phyloP scores from a whole-genome alignment of 805 yeast species.

The Metschnikowia proteae region DNA sequence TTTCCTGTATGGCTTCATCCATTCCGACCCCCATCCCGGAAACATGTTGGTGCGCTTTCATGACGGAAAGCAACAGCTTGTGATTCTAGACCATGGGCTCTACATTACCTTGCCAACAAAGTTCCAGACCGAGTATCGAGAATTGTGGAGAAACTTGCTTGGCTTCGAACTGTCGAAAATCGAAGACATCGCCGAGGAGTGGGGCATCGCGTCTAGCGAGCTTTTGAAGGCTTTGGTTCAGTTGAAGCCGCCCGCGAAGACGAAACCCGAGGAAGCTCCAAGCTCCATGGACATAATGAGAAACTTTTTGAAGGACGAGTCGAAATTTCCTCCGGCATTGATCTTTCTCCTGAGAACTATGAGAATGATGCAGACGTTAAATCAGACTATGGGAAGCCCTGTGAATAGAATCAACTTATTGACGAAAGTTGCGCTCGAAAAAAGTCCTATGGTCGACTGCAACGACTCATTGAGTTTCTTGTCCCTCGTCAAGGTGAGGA shows the following conservation, averaged over 20 bases:
- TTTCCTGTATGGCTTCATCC: slow-evolving; percentile 64
- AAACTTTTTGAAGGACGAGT: slow-evolving; percentile 56
- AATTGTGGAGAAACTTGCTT: slow-evolving; percentile 61
- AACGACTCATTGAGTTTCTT: slow-evolving; percentile 9
- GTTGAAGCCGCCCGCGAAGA: slow-evolving; percentile 38
- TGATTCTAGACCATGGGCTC: slow-evolving; percentile 72
- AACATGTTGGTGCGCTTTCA: slow-evolving; percentile 55
- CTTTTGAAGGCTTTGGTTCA: slow-evolving; percentile 55
- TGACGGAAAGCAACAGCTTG: slow-evolving; percentile 49
- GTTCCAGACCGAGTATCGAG: slow-evolving; percentile 54
- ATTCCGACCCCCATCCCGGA: slow-evolving; percentile 82
- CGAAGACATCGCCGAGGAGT: slow-evolving; percentile 44
- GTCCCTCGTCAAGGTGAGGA: slow-evolving; percentile 20
- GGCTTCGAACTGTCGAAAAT: slow-evolving; percentile 48
- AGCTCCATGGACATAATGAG: slow-evolving; percentile 40
- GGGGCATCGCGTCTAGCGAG: slow-evolving; percentile 72
- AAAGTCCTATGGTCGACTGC: neutral
- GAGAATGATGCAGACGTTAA: slow-evolving; percentile 71
- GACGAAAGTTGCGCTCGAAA: slow-evolving; percentile 50
- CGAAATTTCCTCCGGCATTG: slow-evolving; percentile 62
- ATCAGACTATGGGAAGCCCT: slow-evolving; percentile 64
- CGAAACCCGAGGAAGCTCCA: slow-evolving; percentile 33
- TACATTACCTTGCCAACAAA: slow-evolving; percentile 51
- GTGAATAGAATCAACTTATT: slow-evolving; percentile 67
- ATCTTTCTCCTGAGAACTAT: slow-evolving; percentile 65